Base-by-base conservation (phyloP, 176 grass and related monocot genomes). In the Metroxylon sagu region DNA sequence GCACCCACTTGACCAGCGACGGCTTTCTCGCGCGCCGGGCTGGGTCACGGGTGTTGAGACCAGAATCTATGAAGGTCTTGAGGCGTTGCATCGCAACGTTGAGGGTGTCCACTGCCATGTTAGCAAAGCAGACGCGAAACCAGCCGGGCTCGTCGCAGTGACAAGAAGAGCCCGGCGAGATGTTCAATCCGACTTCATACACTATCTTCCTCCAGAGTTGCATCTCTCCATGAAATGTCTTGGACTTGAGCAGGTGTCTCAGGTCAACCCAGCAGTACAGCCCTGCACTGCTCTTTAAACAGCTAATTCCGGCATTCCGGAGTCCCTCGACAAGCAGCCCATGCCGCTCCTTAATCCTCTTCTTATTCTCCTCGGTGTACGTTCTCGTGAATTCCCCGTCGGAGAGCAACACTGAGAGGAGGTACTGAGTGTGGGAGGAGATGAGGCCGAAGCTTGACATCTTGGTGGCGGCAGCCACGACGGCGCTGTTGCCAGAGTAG, bases 371-470 rank as follows among this genome's bases (percentile, higher is more conserved):
- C 5, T 35, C 49, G 23, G 91, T 19, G 73, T 91, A 91, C 4
- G 18, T 48, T 1, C 29, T 52, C 3, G 92, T 80, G 75, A 91
- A 97, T 18, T 75, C 69, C 29, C 39, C 50, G 79, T 97, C 92
- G 1, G 72, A 67, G 17, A 97, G 84, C 3, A 91, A 59, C 18
- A 59, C 66, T 0, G 87, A 80, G 2, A 97, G 81, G 7, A 97
- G 81, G 78, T 88, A 72, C 73, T 97, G 92, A 62, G 92, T 97
- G 60, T 97, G 92, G 0, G 92, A 88, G 18, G 92, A 97, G 12
- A 97, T 73, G 49, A 97, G 80, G 2, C 92, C 92, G 60, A 97
- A 97, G 72, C 92, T 97, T 1, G 92, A 97, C 92, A 97, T 97
- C 78, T 97, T 97, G 63, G 92, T 97, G 1, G 92, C 86, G 7